phyloP scores from a whole-genome alignment of 805 yeast genomes.

The Yamadazyma akitaensis region DNA sequence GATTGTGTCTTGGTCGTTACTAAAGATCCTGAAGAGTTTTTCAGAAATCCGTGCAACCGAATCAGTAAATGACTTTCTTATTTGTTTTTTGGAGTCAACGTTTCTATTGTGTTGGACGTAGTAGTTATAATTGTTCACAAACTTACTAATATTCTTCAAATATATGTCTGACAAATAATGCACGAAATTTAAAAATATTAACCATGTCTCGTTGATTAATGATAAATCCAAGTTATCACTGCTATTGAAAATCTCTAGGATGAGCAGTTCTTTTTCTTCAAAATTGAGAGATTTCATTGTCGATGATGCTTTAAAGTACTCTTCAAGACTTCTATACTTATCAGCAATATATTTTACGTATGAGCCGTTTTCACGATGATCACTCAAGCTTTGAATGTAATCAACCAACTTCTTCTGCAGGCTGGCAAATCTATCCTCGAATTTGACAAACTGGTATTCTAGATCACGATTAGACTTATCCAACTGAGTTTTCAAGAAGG shows the following conservation, averaged over 20 bases:
- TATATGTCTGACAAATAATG: constrained; percentile 31
- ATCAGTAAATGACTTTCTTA: constrained; percentile 24
- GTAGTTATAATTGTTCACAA: constrained; percentile 36
- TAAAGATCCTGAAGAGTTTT: constrained; percentile 28
- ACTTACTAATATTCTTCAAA: constrained; percentile 27
- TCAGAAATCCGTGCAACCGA: constrained; percentile 24
- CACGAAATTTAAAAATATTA: constrained; percentile 35
- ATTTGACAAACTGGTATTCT: constrained; percentile 34
- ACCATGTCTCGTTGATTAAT: constrained; percentile 42
- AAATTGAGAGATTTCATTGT: constrained; percentile 18
- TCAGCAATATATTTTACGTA: constrained; percentile 36
- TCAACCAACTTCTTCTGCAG: constrained; percentile 38
- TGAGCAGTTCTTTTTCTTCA: constrained; percentile 25
- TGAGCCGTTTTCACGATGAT: constrained; percentile 32
- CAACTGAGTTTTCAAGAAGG: constrained; percentile 34
- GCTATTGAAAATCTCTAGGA: constrained; percentile 32
- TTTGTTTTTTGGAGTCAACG: constrained; percentile 28
- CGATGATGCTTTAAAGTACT: constrained; percentile 29
- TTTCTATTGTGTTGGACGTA: constrained; percentile 23
- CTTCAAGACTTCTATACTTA: constrained; percentile 35
- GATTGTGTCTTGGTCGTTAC: constrained; percentile 19
- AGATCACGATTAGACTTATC: constrained; percentile 29
- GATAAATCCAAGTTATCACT: constrained; percentile 41
- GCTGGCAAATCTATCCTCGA: constrained; percentile 30
- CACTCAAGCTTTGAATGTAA: constrained; percentile 31